Evolutionary conservation across 129 eudicot species (phyloP), one percentile per base, ranked within the genome.

Genomic region (Chrysanthemum lavandulifolium): DNA sequence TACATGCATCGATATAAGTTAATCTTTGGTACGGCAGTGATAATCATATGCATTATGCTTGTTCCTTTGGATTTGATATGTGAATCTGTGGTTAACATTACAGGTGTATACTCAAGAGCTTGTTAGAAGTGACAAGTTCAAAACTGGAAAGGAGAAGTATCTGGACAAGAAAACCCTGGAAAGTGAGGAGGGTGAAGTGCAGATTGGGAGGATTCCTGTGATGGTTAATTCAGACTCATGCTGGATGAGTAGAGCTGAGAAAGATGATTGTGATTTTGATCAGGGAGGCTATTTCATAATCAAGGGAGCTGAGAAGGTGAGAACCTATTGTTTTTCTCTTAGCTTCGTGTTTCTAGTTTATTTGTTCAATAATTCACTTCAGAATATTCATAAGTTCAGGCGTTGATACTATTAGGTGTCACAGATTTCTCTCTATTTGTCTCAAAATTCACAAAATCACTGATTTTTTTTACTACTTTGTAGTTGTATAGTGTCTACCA

Each of bases 241-340:
- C 80, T 87, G 98, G 98, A 89, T 87, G 98, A 86, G 74, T 57
- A 76, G 64, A 23, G 73, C 62, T 57, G 87, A 84, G 16, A 86
- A 82, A 81, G 82, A 66, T 25, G 92, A 89, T 56, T 93, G 98
- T 54, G 96, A 93, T 57, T 93, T 85, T 77, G 98, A 93, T 61
- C 87, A 89, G 64, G 97, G 98, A 23, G 98, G 98, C 74, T 90
- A 93, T 73, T 93, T 93, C 62, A 76, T 93, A 13, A 75, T 93
- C 76, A 90, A 93, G 84, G 98, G 98, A 61, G 97, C 98, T 67
- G 97, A 93, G 84, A 93, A 93, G 96, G 96, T 88, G 68, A 77
- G 59, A 15, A 1, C 52, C 59, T 55, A 16, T 52, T 40, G 13
- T 48, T 48, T 70, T 53, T 54, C 62, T 70, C 21, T 52, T 21